Base-by-base conservation (phyloP, 169 alveolate species). In the Plasmodium yoelii region DNA sequence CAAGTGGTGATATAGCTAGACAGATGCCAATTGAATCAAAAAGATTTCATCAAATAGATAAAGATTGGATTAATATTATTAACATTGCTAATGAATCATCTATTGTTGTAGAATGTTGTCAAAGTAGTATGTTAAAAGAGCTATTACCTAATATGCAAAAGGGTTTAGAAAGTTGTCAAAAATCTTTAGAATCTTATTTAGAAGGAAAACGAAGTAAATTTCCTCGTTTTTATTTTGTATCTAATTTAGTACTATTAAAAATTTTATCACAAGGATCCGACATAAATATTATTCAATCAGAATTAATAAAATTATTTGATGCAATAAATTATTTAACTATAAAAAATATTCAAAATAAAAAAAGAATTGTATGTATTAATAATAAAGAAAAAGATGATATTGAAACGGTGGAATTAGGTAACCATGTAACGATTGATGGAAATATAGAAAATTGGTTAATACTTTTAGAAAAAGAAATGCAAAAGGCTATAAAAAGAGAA, bases 1-100 rank as follows among this genome's bases (percentile, higher is more conserved):
- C 98, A 46, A 98, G 98, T n/a, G 99, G 99, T 34, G 99, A 98
- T 94, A 98, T 98, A 87, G 98, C 99, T 72, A 97, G 97, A 94
- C 98, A 98, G 92, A 96, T 97, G 98, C 99, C 99, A 12, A 95
- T 96, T 73, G 98, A 98, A 92, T 98, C 99, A 5, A 97, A 97
- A 93, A 91, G 97, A 88, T 98, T 98, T 95, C 97, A 94, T 75
- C 97, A 96, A 87, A 96, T 98, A 53, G 99, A 97, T 93, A 97
- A 97, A 87, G 96, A 93, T 73, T 98, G 99, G 99, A 94, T 96
- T 72, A 97, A 96, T 55, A 96, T 97, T 73, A 97, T 98, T 98
- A 98, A 97, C 77, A 97, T 97, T 93, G 99, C 99, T 1, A 97
- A 96, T 15, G 99, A 98, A 92, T 96, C 98, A 34, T 96, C 97